phyloP scores from a whole-genome alignment of 1,139 yeast genomes.

The Taphrina pruni region DNA sequence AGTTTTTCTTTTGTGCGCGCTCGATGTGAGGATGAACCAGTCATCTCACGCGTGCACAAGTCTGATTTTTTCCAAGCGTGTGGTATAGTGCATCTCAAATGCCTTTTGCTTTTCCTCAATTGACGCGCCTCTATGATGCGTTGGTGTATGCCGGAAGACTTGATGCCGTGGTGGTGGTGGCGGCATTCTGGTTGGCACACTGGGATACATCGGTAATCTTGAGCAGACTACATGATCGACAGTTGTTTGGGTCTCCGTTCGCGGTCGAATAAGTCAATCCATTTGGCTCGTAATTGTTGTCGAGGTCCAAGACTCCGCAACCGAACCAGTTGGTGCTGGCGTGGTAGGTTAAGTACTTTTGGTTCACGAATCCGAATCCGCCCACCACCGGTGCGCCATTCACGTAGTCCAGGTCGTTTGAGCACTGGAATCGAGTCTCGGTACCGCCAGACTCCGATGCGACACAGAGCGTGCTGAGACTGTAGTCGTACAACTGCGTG shows the following conservation, averaged over 20 bases:
- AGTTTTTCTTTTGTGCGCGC: too few relatives aligned
- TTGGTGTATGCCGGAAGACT: constrained; percentile 10
- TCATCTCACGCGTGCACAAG: neutral
- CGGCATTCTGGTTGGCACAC: constrained; percentile 17
- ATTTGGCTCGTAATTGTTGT: constrained; percentile 18
- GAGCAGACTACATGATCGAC: constrained; percentile 15
- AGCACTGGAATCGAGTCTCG: constrained; percentile 10
- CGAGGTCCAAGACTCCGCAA: constrained; percentile 16
- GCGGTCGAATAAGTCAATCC: constrained; percentile 13
- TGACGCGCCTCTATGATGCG: neutral
- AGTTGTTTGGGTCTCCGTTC: constrained; percentile 11
- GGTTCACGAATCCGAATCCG: constrained; percentile 10
- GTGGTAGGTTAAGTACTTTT: constrained; percentile 5
- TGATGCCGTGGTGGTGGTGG: constrained; percentile 1
- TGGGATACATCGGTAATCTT: constrained; percentile 19
- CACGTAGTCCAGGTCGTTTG: constrained; percentile 24
- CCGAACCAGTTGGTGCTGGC: constrained; percentile 13
- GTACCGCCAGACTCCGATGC: constrained; percentile 18
- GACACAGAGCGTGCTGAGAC: constrained; percentile 16
- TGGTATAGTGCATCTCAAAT: too few relatives aligned
- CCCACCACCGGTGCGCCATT: constrained; percentile 17
- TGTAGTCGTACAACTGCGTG: constrained; percentile 1
- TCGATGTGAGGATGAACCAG: neutral
- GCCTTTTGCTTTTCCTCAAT: neutral
- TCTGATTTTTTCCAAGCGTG: too few relatives aligned